Base-by-base conservation (phyloP, 2,329 filamentous ascomycete species). In the Cercospora sojina region DNA sequence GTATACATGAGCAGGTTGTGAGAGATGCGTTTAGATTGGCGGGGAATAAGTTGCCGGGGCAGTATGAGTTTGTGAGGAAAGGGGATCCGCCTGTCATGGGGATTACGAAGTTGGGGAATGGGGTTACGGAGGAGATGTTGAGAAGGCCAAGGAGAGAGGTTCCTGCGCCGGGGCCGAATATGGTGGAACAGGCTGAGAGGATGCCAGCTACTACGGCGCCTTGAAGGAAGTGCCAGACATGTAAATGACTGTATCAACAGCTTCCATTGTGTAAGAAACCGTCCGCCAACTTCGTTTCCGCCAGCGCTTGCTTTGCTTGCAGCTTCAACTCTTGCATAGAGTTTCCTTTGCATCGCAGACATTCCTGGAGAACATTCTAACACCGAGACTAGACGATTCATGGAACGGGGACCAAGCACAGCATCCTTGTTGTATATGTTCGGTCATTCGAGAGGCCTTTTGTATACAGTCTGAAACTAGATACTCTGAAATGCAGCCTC, bases 61-160 rank as follows among this genome's bases (percentile, higher is more conserved):
- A 90, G 77, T 99, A 92, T 83, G 93, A 97, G 77, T 97, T 98
- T 77, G 93, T 97, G 35, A 92, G 90, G 83, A 97, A 92, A 81
- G 93, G 92, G 7, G 95, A 97, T 74, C 85, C 93, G 2, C 88
- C 95, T 0, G 87, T 97, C 41, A 94, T 99, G 77, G 95, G 95
- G 31, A 88, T 97, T 69, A 98, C 93, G 20, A 97, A 97, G 80
- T 81, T 99, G 63, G 87, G 85, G 41, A 84, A 92, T 67, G 93
- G 93, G 8, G 79, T 96, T 29, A 96, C 93, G 23, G 80, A 94
- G 74, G 92, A 94, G 73, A 89, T 91, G 49, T 81, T 99, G 77
- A 95, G 92, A 83, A 87, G 88, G 74, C 91, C 93, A 58, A 87
- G 74, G 18, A 67, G 47, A 38, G 66, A 57, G n/a, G 67, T 71